Base-by-base conservation (phyloP, 257 asterid genomes). In the Rubia yunnanensis region DNA sequence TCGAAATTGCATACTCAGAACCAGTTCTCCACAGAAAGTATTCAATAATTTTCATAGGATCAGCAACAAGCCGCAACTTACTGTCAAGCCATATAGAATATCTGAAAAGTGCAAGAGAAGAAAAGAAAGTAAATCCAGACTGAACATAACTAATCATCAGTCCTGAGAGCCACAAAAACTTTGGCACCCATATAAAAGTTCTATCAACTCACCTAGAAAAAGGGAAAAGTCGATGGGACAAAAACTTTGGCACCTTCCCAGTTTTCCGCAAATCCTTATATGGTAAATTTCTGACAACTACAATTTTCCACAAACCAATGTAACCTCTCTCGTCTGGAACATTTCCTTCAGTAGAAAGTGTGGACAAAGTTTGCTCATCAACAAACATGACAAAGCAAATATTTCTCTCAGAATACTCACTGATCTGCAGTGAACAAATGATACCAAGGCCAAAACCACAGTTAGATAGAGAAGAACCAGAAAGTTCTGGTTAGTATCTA, bases 51-150 rank as follows among this genome's bases (percentile, higher is more conserved):
- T 76, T 76, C 88, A 89, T 77, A 26, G 96, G 98, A 71, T 92
- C 98, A 52, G 89, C 85, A 65, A 83, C 82, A 27, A 88, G 95
- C 60, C 96, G 84, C 86, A 89, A 73, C 75, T 92, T 92, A 86
- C 98, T 92, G 73, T 92, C 98, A 53, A 92, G 86, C 98, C 98
- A 92, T 66, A 92, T 89, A 38, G 95, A 88, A 76, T 88, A 89
- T 91, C 98, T 92, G 67, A 58, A 35, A 48, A 56, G 57, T 54
- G 69, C 34, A 73, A 65, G 59, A 73, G 62, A 57, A 60, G 63
- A 69, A 48, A 57, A 28, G 34, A 20, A 52, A 20, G 26, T 63
- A 54, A 53, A 35, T 72, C 72, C 46, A 72, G 63, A 62, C 38
- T 18, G 55, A 46, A 68, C 55, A 32, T 34, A 49, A 62, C 59